Base-by-base conservation (phyloP, 108 stramenopile genomes). In the Parietichytrium sp. region DNA sequence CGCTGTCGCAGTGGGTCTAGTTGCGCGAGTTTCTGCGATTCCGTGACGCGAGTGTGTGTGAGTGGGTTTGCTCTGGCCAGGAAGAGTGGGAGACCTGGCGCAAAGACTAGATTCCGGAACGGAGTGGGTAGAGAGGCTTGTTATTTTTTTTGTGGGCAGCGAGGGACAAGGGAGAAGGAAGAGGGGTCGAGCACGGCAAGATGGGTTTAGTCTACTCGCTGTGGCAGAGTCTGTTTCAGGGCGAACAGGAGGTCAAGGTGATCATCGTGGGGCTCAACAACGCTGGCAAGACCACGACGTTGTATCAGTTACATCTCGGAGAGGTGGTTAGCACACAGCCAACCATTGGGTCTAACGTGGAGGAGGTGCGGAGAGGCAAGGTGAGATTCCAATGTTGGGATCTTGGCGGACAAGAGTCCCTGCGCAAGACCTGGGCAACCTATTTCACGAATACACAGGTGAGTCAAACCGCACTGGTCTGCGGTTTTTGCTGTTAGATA, bases 231-330 rank as follows among this genome's bases (percentile, higher is more conserved):
- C 47, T 78, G 0, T 48, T 78, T 27, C 47, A 48, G 47, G 78
- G 78, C 16, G 78, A 48, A 20, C 20, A 78, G 78, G 47, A 48
- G 47, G 78, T 48, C 16, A 48, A 78, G 42, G 78, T 20, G 23
- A 48, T 48, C 47, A 78, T 78, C 78, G 55, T 72, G 10, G 55
- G 55, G 0, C 29, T 72, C 36, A 72, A 72, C 55, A 72, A 72
- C 18, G 55, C 55, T n/a, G 55, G 55, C 55, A 72, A 72, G 55
- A 72, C 55, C 20, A 72, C 55, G 55, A 72, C 55, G 55, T 38
- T 72, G 55, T 72, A 72, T 38, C 55, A 72, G 55, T 38, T 72
- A 38, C 55, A 72, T 38, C 38, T 72, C 15, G 55, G 55, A 6
- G 36, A 72, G 38, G 55, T 72, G 55, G 55, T 72, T 30, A 72